phyloP scores from a whole-genome alignment of 2,329 filamentous ascomycete species.

The Pseudocercospora vitis region DNA sequence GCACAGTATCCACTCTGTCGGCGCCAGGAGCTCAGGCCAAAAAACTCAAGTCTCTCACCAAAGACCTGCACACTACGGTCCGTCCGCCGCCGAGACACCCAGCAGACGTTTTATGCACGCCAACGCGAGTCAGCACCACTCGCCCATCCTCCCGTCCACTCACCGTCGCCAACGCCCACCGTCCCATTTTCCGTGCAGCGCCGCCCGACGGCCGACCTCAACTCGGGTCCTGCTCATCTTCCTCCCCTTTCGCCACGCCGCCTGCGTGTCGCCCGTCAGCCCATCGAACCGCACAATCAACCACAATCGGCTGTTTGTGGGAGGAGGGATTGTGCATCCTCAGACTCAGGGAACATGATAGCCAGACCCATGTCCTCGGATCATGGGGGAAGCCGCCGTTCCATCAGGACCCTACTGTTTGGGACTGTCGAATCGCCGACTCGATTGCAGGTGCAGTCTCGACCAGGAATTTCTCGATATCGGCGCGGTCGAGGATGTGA shows the following conservation, averaged over 20 bases:
- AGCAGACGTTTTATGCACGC: too few species aligned
- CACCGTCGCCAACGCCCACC: too few species aligned
- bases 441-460: too few species aligned
- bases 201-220: neutral
- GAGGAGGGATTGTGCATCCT: neutral
- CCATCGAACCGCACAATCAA: too few species aligned
- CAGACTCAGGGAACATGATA: neutral
- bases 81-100: neutral
- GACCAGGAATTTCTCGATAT: neutral
- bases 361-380: neutral
- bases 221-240: neutral
- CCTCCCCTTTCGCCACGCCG: too few species aligned
- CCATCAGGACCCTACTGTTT: neutral
- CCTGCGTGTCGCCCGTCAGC: too few species aligned
- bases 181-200: neutral
- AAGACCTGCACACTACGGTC: neutral
- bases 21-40: neutral
- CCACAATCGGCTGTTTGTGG: too few species aligned
- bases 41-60: neutral
- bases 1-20: too few species aligned
- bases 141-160: too few species aligned
- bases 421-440: constrained; percentile 1
- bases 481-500: neutral
- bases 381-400: neutral
- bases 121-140: neutral